Evolutionary conservation across 2,329 filamentous ascomycete genomes (phyloP), one percentile per base, ranked within the genome.

Genomic region (Blumeriella jaapii): DNA sequence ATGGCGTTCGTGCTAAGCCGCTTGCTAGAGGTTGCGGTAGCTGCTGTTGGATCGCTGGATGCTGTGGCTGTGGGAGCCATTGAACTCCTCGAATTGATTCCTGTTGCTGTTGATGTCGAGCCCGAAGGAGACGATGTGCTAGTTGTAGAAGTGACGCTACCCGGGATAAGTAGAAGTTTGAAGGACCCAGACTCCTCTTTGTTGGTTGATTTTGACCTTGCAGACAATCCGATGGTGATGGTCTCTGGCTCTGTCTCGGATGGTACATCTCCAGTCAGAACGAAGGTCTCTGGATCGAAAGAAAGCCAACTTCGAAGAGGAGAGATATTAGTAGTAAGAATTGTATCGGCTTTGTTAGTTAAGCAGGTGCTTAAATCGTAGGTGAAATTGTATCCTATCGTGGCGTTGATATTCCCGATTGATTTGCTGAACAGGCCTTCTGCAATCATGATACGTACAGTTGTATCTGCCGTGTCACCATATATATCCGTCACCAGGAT

Each of bases 401-500:
- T 50, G n/a, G 44, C 49, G 31, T 55, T 52, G 9, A 53, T 28
- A 5, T 18, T 29, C 19, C 33, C 36, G 10, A 54, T 39, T 15
- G 39, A 16, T 11, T 31, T 41, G 22, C 19, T 44, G 30, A 55
- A 53, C 10, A 53, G 39, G 1, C 38, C 20, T 5, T 31, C 38
- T 18, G 23, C 17, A 16, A 50, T 18, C 7, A 54, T 36, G 38
- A 62, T 25, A 38, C 39, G 52, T 22, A 83, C 52, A 1, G 70
- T 71, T 10, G 74, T 61, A 31, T 68, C 71, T 5, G 81, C 67
- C 4, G 58, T 59, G 51, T 83, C 70, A 5, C 65, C 66, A 42
- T 67, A 73, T n/a, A 59, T 61, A 50, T 84, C 78, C 5, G 59
- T 61, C 2, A 75, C 69, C 4, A 61, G 62, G 26, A 86, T 60